These are phyloP conservation scores for Pseudogymnoascus sp. DNA, from an alignment of 2,329 filamentous ascomycete genomes.

Conservation along the genomic window DNA sequence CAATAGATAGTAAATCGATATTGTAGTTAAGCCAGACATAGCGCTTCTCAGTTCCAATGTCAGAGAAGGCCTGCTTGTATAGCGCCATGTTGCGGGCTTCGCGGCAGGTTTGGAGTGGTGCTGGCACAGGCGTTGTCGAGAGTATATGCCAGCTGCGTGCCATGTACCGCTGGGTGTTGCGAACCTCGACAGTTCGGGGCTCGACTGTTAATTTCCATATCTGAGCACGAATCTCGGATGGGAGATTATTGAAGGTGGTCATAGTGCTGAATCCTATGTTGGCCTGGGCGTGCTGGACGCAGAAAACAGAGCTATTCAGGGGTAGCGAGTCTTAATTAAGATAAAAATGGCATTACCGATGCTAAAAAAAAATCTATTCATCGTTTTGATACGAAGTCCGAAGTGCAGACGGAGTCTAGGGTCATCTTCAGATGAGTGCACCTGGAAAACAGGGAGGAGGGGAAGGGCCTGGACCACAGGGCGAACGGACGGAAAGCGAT, in stretches of 20 bases:
- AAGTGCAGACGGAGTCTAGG: no score
- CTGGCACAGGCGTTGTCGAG: background rate
- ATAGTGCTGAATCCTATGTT: background rate
- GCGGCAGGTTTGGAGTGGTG: background rate
- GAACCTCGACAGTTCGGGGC: conserved; percentile 13
- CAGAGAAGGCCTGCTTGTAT: background rate
- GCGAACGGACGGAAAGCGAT: no score
- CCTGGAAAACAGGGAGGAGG: no score
- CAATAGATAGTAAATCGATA: background rate
- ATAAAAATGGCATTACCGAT: background rate
- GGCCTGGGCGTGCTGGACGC: background rate
- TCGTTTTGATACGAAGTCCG: no score
- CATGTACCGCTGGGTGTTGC: background rate
- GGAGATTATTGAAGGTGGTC: conserved; percentile 13
- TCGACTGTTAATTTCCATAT: conserved; percentile 15
- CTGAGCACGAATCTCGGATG: conserved; percentile 15
- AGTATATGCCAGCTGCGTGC: background rate
- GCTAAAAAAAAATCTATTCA: no score
- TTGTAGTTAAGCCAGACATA: background rate
- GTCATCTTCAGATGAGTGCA: no score
- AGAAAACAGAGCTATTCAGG: background rate
- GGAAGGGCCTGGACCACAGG: no score
- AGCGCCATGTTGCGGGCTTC: background rate
- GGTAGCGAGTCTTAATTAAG: background rate
- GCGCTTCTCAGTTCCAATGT: background rate